phyloP scores from a whole-genome alignment of 768 basidiomycete genomes.

The Psilocybe cyanescens region DNA sequence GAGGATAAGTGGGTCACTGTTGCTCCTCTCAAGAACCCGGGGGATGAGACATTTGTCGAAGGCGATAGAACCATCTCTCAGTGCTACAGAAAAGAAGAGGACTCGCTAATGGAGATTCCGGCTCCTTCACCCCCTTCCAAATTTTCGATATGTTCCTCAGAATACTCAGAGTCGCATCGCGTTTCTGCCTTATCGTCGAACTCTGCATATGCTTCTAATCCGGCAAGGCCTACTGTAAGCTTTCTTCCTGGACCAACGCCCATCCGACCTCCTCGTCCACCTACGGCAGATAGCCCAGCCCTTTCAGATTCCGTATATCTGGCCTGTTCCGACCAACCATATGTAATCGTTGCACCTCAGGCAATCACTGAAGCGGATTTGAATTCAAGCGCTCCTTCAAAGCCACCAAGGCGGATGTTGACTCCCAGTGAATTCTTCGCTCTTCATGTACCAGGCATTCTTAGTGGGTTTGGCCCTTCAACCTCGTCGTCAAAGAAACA shows the following conservation, averaged over 20 bases:
- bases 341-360: slow-evolving; percentile 23
- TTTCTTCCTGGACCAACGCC: slow-evolving; percentile 11
- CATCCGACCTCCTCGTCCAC: slow-evolving; percentile 28
- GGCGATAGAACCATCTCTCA: background rate
- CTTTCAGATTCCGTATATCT: slow-evolving; percentile 31
- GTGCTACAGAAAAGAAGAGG: background rate
- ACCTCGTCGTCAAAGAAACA: background rate
- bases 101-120: background rate
- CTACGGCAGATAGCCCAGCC: slow-evolving; percentile 29
- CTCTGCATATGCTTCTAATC: background rate
- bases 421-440: slow-evolving; percentile 26
- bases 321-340: slow-evolving; percentile 27
- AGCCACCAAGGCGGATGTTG: slow-evolving; percentile 17
- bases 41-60: background rate
- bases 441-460: slow-evolving; percentile 18
- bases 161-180: slow-evolving; percentile 14
- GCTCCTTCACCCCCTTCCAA: slow-evolving; percentile 12
- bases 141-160: slow-evolving; percentile 24
- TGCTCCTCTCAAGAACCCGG: background rate
- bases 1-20: slow-evolving; percentile 3
- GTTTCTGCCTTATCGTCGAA: slow-evolving; percentile 12
- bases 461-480: slow-evolving; percentile 9
- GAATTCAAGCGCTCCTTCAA: background rate
- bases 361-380: slow-evolving; percentile 12
- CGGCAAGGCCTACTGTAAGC: slow-evolving; percentile 8